Base-by-base conservation (phyloP, 108 stramenopile species). In the Fistulifera pelliculosa region DNA sequence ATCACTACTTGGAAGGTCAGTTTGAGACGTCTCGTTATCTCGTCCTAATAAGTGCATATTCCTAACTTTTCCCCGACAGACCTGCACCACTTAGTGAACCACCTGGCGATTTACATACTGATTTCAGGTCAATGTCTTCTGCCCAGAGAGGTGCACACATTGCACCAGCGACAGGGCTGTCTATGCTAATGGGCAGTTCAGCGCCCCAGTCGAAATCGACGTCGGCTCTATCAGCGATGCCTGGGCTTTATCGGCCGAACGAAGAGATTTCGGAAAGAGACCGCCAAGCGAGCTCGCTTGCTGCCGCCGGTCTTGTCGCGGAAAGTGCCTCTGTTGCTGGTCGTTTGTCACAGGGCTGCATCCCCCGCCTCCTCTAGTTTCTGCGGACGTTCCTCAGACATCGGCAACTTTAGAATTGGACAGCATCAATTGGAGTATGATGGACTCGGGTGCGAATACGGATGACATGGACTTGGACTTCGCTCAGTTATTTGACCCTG, bases 201-300 rank as follows among this genome's bases (percentile, higher is more conserved):
- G 31, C 31, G 31, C 31, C 31, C 8, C 31, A 35, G 31, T 35
- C 31, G 31, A 35, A 8, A 35, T 35, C 31, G 6, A 35, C 31
- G 3, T 35, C 31, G 31, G 31, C 31, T 35, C 8, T 35, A 8
- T 35, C 31, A 8, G 31, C 31, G 31, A 35, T 35, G 31, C 31
- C 31, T 35, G 31, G 31, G 3, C 31, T 35, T 35, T 35, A 35
- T 35, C 38, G 56, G 3, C 31, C 72, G 52, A 74, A 75, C 18
- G 72, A 59, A 41, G 87, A 93, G 67, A 50, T 78, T 1, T 68
- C 70, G 12, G 87, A 87, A 24, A 63, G 92, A 54, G 92, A 93
- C 47, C 72, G 75, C n/a, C 87, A 89, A 54, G 92, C 92, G 1
- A 70, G 79, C 51, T 72, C 85, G 10, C 65, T 93, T 65, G 92